Percentiles rank a stretch among this genome's conserved stretches.
Evolutionary conservation across 2,329 filamentous ascomycete genomes (phyloP).

Genomic region (Talaromyces sp.): DNA sequence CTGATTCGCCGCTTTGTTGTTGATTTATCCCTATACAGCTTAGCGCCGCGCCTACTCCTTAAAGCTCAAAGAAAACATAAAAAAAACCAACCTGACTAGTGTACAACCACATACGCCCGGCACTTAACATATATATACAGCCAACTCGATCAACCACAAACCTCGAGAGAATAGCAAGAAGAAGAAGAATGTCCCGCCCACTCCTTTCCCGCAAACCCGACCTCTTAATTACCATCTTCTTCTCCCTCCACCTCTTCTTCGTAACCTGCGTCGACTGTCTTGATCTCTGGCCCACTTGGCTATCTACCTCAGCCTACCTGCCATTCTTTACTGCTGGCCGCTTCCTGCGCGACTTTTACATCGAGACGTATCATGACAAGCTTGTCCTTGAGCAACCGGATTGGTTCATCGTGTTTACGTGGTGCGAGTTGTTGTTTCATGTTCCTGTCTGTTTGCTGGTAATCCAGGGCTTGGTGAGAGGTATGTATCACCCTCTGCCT

Average conservation of each 20-base stretch:
- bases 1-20: not conserved
- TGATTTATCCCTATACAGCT: not conserved
- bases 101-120: not conserved
- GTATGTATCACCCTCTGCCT: constrained; percentile 34
- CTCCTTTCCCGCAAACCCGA: constrained; percentile 10
- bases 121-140: not conserved
- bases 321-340: constrained; percentile 48
- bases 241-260: constrained; percentile 14
- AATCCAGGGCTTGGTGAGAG: constrained; percentile 47
- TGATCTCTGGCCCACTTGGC: constrained; percentile 10
- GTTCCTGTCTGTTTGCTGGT: constrained; percentile 59
- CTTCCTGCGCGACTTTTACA: constrained; percentile 55
- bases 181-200: constrained; percentile 3
- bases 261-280: constrained; percentile 15
- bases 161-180: not conserved
- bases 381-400: constrained; percentile 59
- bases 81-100: not conserved
- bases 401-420: constrained; percentile 59
- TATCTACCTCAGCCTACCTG: constrained; percentile 54
- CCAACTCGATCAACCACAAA: not conserved
- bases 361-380: constrained; percentile 59
- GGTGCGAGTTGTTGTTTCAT: constrained; percentile 61
- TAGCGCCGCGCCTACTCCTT: not conserved
- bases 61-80: not conserved
- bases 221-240: constrained; percentile 6